These are phyloP conservation scores for Neurospora sp. DNA, from an alignment of 495 filamentous ascomycete species.

Conservation along the genomic window DNA sequence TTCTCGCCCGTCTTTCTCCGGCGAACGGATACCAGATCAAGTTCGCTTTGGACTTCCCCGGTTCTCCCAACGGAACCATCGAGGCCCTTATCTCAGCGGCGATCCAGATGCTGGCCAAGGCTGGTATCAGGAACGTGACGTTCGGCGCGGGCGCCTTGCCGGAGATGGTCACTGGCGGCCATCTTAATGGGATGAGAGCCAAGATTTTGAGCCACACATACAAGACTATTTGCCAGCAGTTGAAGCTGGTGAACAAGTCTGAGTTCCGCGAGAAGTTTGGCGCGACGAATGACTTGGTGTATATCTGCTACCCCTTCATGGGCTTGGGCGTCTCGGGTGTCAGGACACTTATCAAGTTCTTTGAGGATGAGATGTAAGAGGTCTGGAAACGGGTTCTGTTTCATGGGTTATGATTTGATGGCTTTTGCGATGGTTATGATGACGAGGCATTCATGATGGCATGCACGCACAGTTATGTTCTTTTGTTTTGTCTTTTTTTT, in stretches of 20 bases:
- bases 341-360: conserved; percentile 70
- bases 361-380: conserved; percentile 54
- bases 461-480: neutral
- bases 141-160: conserved; percentile 69
- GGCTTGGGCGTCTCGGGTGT: conserved; percentile 68
- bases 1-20: conserved; percentile 64
- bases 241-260: conserved; percentile 70
- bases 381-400: neutral
- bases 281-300: conserved; percentile 63
- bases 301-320: conserved; percentile 72
- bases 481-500: neutral
- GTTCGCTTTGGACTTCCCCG: conserved; percentile 77
- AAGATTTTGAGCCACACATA: conserved; percentile 69
- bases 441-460: neutral
- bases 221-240: conserved; percentile 63
- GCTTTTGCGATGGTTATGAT: neutral
- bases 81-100: conserved; percentile 68
- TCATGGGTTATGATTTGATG: neutral
- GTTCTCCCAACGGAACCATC: conserved; percentile 66
- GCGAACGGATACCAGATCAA: conserved; percentile 79
- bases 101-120: conserved; percentile 55
- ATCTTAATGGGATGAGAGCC: conserved; percentile 62
- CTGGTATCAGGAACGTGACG: conserved; percentile 57
- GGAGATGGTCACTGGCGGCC: conserved; percentile 59
- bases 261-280: conserved; percentile 85